Evolutionary conservation across 164 flowering plant genomes (phyloP), one percentile per base, ranked within the genome.

Genomic region (Vitis cinerea): DNA sequence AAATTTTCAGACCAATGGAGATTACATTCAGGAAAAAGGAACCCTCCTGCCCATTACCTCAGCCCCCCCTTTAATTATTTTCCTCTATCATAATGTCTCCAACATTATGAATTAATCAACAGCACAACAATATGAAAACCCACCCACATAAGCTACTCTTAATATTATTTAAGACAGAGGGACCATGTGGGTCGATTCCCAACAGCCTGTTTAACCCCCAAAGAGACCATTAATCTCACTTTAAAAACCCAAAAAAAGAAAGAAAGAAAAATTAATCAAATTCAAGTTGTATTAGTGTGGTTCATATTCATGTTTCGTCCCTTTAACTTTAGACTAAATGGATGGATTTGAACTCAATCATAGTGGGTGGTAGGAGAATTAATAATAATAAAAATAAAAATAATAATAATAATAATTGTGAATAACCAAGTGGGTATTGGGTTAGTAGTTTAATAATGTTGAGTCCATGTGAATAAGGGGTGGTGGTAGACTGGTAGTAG

Each of bases 151-250:
- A 11, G 63, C 9, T 59, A 59, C 29, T 66, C 27, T 64, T 0
- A 23, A 31, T 50, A 31, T 54, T 44, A 61, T 30, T 11, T 47
- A 27, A 66, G 11, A 16, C 23, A 61, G 50, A 64, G 70, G 60
- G 48, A 68, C 67, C 80, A 77, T 61, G 74, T 77, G 73, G 59
- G 67, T 77, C 65, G 80, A 69, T 73, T 61, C 71, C 71, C 54
- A 61, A 65, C 80, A 77, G 76, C 80, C 73, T 77, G 79, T 77
- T 64, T 69, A 51, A 19, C 54, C 62, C 71, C 30, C 37, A 63
- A 65, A 61, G 64, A 13, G 58, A 57, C 44, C 44, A 37, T 37
- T 37, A 63, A 61, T 67, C 57, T 19, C 15, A 52, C 5, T 50
- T 65, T 29, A 49, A 3, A 23, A 29, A 11, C 19, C 59, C 60